phyloP scores from a whole-genome alignment of 352 stramenopile genomes.

The Globisporangium radiosum region DNA sequence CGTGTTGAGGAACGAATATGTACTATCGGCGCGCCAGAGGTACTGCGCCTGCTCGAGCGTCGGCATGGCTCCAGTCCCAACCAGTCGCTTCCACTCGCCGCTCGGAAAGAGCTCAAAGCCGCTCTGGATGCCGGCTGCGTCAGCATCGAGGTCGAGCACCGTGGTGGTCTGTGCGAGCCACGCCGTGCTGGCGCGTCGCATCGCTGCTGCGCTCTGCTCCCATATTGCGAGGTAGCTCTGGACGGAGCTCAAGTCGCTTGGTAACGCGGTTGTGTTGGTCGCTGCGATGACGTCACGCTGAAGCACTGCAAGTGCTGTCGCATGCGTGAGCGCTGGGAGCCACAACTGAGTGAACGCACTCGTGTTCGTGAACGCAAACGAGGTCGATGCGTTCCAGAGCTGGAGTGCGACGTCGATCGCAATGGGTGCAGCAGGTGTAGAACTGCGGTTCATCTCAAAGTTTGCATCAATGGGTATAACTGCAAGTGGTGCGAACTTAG shows the following conservation, averaged over 20 bases:
- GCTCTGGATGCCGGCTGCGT: conserved; percentile 23
- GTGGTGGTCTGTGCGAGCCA: conserved; percentile 30
- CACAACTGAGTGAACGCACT: conserved; percentile 34
- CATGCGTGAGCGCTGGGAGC: conserved; percentile 30
- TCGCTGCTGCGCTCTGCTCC: conserved; percentile 35
- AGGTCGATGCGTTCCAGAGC: conserved; percentile 23
- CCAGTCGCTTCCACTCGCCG: conserved; percentile 19
- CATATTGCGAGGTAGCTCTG: conserved; percentile 39
- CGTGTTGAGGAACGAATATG: conserved; percentile 36
- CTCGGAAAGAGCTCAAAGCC: conserved; percentile 52
- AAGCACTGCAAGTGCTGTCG: conserved; percentile 1
- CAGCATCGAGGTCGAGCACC: conserved; percentile 38
- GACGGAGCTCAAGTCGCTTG: conserved; percentile 18
- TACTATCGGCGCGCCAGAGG: conserved; percentile 31
- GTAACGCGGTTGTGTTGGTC: not conserved
- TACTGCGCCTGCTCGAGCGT: conserved; percentile 30
- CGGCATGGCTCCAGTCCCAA: conserved; percentile 11
- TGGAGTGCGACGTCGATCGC: conserved; percentile 30
- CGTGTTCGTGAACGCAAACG: conserved; percentile 33
- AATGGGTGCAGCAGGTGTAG: conserved; percentile 9
- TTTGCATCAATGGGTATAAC: conserved; percentile 25
- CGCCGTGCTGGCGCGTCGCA: conserved; percentile 18
- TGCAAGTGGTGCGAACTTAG: conserved; percentile 10
- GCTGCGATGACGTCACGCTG: not conserved
- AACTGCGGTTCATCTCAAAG: conserved; percentile 52